Conservation (phyloP, 441 rosid genomes). For the Adansonia madagascariensis region DNA sequence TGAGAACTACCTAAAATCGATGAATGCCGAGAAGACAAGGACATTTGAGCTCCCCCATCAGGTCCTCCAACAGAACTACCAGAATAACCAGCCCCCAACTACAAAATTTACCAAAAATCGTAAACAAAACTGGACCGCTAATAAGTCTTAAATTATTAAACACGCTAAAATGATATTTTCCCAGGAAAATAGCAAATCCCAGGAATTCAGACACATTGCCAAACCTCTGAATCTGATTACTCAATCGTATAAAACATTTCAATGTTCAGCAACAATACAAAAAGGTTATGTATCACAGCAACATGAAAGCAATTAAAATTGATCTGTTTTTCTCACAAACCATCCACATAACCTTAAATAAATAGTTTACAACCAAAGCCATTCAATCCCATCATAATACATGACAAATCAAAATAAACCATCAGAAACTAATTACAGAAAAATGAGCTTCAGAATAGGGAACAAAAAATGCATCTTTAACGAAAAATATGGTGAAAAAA, state of each 20-base stretch:
- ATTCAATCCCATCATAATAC: background rate
- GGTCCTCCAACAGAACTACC: conserved; percentile 68
- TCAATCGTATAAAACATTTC: background rate
- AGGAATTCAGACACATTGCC: conserved; percentile 4
- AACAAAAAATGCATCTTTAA: background rate
- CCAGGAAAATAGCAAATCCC: background rate
- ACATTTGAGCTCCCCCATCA: conserved; percentile 70
- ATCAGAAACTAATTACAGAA: background rate
- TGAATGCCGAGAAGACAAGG: conserved; percentile 65
- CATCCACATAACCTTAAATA: background rate
- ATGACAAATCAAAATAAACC: background rate
- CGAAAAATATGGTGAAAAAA: background rate
- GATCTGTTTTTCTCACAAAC: background rate
- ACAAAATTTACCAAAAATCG: conserved; percentile 21
- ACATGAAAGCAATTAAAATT: conserved; percentile 13
- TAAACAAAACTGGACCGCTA: background rate
- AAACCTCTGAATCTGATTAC: background rate
- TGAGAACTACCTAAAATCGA: conserved; percentile 59
- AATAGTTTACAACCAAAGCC: conserved; percentile 1
- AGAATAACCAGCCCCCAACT: conserved; percentile 70
- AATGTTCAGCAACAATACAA: conserved; percentile 3
- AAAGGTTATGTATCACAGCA: background rate
- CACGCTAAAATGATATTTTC: background rate
- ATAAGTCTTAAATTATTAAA: conserved; percentile 8
- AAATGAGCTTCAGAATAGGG: background rate